These are phyloP conservation scores for Penicillium lagena DNA, from an alignment of 495 filamentous ascomycete species.

Conservation along the genomic window DNA sequence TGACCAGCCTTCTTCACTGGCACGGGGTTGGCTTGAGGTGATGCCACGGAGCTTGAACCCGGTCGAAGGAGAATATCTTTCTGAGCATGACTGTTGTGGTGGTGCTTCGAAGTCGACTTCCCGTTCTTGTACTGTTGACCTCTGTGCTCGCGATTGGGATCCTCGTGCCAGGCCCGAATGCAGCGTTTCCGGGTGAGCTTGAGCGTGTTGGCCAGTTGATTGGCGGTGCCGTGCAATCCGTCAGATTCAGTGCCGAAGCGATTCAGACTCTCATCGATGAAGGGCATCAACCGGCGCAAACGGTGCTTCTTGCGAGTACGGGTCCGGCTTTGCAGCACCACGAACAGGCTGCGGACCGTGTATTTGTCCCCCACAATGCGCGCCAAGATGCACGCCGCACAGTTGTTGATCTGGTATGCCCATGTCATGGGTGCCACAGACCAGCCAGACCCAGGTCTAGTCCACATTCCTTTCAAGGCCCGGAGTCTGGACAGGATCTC, in stretches of 20 bases:
- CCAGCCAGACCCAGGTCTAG: background rate
- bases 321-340: slow-evolving; percentile 24
- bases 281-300: slow-evolving; percentile 14
- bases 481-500: slow-evolving; percentile 10
- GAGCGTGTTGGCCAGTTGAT: slow-evolving; percentile 12
- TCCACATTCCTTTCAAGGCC: slow-evolving; percentile 28
- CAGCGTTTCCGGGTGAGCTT: slow-evolving; percentile 21
- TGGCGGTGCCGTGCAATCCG: slow-evolving; percentile 4
- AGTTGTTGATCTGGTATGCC: slow-evolving; percentile 24
- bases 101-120: too few relatives aligned
- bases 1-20: too few relatives aligned
- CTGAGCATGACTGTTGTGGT: too few relatives aligned
- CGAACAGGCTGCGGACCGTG: slow-evolving; percentile 19
- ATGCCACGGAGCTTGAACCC: too few relatives aligned
- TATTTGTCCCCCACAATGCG: slow-evolving; percentile 18
- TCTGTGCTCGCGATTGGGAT: background rate
- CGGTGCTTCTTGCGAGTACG: slow-evolving; percentile 13
- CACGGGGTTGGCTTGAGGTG: too few relatives aligned
- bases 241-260: slow-evolving; percentile 4
- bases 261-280: slow-evolving; percentile 22
- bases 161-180: slow-evolving; percentile 5
- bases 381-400: slow-evolving; percentile 37
- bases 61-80: too few relatives aligned
- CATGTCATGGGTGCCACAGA: slow-evolving; percentile 1
- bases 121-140: background rate